Evolutionary conservation across 1,284 basidiomycete species (phyloP).

Genomic region (Leccinum griseonigrum): DNA sequence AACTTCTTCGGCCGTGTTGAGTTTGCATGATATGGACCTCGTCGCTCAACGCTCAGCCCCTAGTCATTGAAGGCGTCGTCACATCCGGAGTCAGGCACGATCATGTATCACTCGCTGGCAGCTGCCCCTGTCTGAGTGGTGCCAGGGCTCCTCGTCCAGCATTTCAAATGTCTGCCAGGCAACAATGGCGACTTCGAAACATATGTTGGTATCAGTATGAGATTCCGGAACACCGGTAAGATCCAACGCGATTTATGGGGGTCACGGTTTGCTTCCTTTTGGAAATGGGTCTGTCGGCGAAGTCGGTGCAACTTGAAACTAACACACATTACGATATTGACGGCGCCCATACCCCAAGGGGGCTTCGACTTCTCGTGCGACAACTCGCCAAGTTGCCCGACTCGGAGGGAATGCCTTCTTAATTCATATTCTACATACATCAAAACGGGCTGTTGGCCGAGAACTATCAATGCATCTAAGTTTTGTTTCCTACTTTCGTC

Average conservation of each 20-base stretch:
- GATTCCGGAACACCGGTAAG: constrained; percentile 72
- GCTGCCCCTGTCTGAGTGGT: constrained; percentile 45
- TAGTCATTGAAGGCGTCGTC: constrained; percentile 43
- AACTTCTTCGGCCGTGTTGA: constrained; percentile 53
- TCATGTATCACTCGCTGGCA: constrained; percentile 40
- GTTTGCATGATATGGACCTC: constrained; percentile 48
- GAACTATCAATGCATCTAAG: neutral
- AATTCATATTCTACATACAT: neutral
- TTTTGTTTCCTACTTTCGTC: constrained; percentile 1
- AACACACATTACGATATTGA: neutral
- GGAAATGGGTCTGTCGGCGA: constrained; percentile 39
- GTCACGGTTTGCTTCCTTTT: constrained; percentile 66
- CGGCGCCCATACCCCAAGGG: constrained; percentile 14
- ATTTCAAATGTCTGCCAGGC: constrained; percentile 38
- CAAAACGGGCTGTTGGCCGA: neutral
- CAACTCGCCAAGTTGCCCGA: neutral
- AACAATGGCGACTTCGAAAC: neutral
- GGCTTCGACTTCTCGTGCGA: neutral
- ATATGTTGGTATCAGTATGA: constrained; percentile 55
- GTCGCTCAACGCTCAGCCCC: constrained; percentile 23
- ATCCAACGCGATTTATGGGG: constrained; percentile 64
- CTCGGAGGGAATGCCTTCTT: neutral
- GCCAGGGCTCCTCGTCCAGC: constrained; percentile 40
- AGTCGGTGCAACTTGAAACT: constrained; percentile 50
- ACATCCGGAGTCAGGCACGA: constrained; percentile 57